phyloP scores from a whole-genome alignment of 73 alveolate species.

The Uronychia binucleata region DNA sequence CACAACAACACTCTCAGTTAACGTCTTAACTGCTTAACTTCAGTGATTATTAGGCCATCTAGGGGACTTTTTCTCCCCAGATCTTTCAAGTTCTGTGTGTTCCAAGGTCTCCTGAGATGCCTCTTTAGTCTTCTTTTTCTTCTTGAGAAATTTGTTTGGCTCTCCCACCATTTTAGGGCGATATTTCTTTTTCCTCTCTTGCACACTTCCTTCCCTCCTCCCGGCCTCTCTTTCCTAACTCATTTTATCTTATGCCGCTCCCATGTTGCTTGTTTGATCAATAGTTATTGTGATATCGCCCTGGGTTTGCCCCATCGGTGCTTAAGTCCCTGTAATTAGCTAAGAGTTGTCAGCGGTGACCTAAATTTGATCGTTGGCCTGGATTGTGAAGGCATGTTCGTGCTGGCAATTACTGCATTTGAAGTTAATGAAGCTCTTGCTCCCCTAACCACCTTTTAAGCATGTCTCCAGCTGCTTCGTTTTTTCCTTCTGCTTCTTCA shows the following conservation, averaged over 20 bases:
- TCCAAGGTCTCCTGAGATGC: neutral
- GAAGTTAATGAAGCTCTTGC: too few species aligned
- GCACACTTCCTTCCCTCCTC: neutral
- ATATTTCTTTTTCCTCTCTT: neutral
- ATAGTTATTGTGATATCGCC: neutral
- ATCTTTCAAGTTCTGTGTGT: neutral
- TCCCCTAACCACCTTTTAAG: neutral
- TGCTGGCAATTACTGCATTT: neutral
- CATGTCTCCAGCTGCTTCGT: neutral
- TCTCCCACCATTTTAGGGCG: neutral
- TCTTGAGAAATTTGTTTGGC: neutral
- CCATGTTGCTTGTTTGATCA: neutral
- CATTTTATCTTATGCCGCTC: neutral
- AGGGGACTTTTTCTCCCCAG: neutral
- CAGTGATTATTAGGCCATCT: neutral
- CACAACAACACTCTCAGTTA: too few species aligned
- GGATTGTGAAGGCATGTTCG: neutral
- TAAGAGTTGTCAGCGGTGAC: neutral
- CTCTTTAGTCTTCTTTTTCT: neutral
- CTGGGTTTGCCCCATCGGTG: neutral
- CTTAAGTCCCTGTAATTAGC: neutral
- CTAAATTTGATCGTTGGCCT: neutral
- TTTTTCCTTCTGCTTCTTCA: neutral
- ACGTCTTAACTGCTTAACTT: too few species aligned
- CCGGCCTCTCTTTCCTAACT: too few species aligned